phyloP scores from a whole-genome alignment of 805 yeast genomes.

The Sporopachydermia quercuum region DNA sequence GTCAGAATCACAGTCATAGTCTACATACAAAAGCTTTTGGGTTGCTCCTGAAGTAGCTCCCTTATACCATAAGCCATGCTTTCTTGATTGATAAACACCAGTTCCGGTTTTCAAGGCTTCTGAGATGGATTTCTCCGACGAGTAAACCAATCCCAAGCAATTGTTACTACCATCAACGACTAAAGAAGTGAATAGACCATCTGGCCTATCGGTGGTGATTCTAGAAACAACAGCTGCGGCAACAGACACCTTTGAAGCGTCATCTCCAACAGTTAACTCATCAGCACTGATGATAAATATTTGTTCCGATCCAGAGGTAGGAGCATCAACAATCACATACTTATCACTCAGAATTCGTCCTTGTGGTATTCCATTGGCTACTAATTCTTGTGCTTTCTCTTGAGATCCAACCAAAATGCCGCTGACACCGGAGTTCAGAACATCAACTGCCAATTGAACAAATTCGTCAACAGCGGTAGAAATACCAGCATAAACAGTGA shows the following conservation, averaged over 20 bases:
- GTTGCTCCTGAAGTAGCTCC: conserved; percentile 96
- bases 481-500: background rate
- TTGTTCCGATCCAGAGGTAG: no score
- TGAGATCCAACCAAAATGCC: background rate
- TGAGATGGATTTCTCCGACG: conserved; percentile 65
- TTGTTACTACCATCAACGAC: conserved; percentile 57
- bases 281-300: no score
- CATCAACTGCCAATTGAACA: background rate
- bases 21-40: conserved; percentile 53
- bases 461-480: background rate
- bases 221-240: conserved; percentile 33
- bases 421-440: background rate
- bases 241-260: conserved; percentile 17
- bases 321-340: no score
- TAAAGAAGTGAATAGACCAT: conserved; percentile 73
- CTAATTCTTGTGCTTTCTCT: background rate
- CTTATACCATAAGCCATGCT: conserved; percentile 86
- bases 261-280: no score
- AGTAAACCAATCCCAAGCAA: conserved; percentile 81
- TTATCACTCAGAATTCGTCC: background rate
- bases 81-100: conserved; percentile 89
- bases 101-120: conserved; percentile 69
- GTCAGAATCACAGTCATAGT: conserved; percentile 85
- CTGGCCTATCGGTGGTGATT: conserved; percentile 69
- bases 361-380: background rate